These are phyloP conservation scores for Globisporangium iwayamae DNA, from an alignment of 352 stramenopile species.

Conservation along the genomic window DNA sequence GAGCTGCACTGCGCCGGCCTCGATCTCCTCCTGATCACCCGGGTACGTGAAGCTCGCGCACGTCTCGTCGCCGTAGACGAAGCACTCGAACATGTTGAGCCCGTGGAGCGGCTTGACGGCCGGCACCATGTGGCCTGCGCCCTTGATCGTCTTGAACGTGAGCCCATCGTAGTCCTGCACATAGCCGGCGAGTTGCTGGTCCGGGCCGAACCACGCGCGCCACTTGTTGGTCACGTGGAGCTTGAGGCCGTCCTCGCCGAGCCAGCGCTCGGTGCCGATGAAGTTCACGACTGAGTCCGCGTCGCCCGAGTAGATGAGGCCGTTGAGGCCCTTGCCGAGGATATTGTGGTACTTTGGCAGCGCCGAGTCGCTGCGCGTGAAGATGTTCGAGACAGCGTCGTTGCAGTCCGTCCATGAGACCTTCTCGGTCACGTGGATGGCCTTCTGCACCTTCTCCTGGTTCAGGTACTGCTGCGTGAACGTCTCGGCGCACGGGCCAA, in stretches of 20 bases:
- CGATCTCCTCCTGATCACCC: slow-evolving; percentile 59
- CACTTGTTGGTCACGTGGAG: slow-evolving; percentile 60
- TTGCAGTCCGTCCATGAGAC: slow-evolving; percentile 68
- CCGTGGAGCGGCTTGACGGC: slow-evolving; percentile 68
- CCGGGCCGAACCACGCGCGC: slow-evolving; percentile 68
- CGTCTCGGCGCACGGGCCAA: slow-evolving; percentile 59
- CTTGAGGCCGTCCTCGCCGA: slow-evolving; percentile 67
- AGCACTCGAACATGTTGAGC: slow-evolving; percentile 81
- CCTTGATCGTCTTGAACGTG: slow-evolving; percentile 91
- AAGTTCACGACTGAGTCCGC: slow-evolving; percentile 83
- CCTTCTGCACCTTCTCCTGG: slow-evolving; percentile 47
- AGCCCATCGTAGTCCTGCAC: slow-evolving; percentile 83
- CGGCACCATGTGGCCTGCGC: slow-evolving; percentile 89
- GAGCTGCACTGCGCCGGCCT: slow-evolving; percentile 27
- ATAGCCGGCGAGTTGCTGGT: slow-evolving; percentile 85
- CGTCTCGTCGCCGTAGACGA: slow-evolving; percentile 58
- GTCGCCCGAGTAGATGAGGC: slow-evolving; percentile 75
- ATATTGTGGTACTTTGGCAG: slow-evolving; percentile 72
- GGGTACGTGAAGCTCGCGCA: slow-evolving; percentile 66
- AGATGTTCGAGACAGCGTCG: slow-evolving; percentile 48
- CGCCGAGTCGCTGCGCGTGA: slow-evolving; percentile 53
- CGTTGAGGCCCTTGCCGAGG: slow-evolving; percentile 40
- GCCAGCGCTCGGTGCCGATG: slow-evolving; percentile 87
- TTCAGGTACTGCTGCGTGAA: slow-evolving; percentile 72
- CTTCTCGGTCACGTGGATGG: slow-evolving; percentile 47